phyloP scores from a whole-genome alignment of 805 yeast species.

The Candida cerambycidarum region DNA sequence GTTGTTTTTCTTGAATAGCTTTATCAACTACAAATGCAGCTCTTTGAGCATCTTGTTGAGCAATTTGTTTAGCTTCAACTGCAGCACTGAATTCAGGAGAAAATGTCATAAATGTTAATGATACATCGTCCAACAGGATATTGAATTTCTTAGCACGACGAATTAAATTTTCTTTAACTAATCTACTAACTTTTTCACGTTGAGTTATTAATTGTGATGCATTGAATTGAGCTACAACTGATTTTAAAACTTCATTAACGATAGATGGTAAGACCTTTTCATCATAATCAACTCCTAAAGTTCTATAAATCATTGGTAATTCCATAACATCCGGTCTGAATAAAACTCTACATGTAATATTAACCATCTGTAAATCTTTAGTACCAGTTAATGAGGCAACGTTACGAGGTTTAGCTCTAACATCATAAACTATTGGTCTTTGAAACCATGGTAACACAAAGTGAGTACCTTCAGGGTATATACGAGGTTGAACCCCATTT shows the following conservation, averaged over 20 bases:
- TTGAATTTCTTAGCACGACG: constrained; percentile 91
- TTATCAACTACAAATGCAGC: constrained; percentile 97
- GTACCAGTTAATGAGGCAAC: constrained; percentile 97
- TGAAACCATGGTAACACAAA: constrained; percentile 92
- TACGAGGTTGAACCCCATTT: constrained; percentile 77
- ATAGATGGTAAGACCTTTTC: constrained; percentile 97
- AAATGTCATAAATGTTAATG: constrained; percentile 94
- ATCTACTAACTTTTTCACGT: constrained; percentile 90
- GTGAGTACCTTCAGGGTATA: constrained; percentile 94
- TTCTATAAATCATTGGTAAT: constrained; percentile 83
- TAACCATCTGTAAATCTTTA: constrained; percentile 98
- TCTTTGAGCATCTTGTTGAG: constrained; percentile 98
- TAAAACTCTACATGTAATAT: constrained; percentile 96
- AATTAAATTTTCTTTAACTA: constrained; percentile 86
- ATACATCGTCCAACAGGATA: constrained; percentile 88
- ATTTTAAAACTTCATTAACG: constrained; percentile 93
- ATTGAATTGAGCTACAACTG: constrained; percentile 97
- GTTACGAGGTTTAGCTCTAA: constrained; percentile 95
- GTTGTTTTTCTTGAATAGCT: constrained; percentile 97
- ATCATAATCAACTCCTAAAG: constrained; percentile 92
- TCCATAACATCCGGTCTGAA: constrained; percentile 80
- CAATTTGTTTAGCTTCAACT: constrained; percentile 98
- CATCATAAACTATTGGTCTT: constrained; percentile 88
- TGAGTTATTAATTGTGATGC: constrained; percentile 99
- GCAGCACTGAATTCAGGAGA: constrained; percentile 97